Evolutionary conservation across 129 eudicot genomes (phyloP), one percentile per base, ranked within the genome.

Genomic region (Saussurea involucrata): DNA sequence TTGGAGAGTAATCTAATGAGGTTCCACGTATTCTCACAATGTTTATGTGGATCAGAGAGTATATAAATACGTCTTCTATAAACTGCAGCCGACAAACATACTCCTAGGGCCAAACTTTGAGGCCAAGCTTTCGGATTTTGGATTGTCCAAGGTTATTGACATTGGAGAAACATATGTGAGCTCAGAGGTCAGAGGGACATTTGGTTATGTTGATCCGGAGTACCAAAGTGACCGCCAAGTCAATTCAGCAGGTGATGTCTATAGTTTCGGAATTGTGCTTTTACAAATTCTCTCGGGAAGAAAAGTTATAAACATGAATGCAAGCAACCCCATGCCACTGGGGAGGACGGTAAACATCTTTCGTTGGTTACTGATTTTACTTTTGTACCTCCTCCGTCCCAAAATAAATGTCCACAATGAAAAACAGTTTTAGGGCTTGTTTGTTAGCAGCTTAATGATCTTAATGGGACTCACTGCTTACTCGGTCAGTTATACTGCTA

Each of bases 101-200:
- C 87, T 89, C 24, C 82, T 87, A n/a, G 95, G 91, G 31, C 66
- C 80, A 73, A 85, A 85, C 46, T 83, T 71, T 64, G 91, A 87
- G 76, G 89, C 95, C 77, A 89, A 85, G 80, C 91, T 89, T 68
- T 89, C 91, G 8, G 95, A 87, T 75, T 89, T 89, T 66, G 89
- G 95, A 24, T 78, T 89, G 82, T 89, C 95, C 75, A 89, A 84
- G 81, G 89, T 87, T 34, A 87, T 89, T 65, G 81, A 83, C 40
- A 55, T 89, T 58, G 91, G 84, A 15, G 83, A 84, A 84, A 70
- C 91, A 57, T 78, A 85, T 65, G 81, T 74, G 36, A 89, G 85
- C 82, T 89, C 91, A 78, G 95, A 89, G 81, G 91, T 89, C 70
- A 75, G 91, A 87, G 95, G 95, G 68, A 89, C 91, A 24, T 87